Percentiles rank a stretch among this genome's conserved stretches.
phyloP scores from a whole-genome alignment of 345 rosid genomes.

The Psidium friedrichsthalianum region DNA sequence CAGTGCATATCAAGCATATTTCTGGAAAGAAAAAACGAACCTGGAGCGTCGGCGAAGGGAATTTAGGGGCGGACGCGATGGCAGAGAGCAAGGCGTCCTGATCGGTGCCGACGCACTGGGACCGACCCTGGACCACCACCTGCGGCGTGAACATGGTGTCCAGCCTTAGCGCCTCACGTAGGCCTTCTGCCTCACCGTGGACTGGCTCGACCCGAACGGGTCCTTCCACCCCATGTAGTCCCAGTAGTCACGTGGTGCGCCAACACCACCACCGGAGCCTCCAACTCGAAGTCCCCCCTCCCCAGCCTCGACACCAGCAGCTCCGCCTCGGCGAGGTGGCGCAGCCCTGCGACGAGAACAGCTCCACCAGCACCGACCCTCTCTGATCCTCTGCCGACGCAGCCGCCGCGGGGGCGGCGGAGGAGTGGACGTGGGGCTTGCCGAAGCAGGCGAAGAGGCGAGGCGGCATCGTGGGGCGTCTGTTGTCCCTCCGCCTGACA shows the following conservation, averaged over 20 bases:
- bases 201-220: conserved; percentile 61
- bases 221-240: conserved; percentile 94
- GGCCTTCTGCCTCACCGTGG: conserved; percentile 86
- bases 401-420: conserved; percentile 3
- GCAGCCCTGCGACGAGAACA: conserved; percentile 92
- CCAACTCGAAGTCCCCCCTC: conserved; percentile 70
- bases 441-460: conserved; percentile 77
- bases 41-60: conserved; percentile 55
- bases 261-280: conserved; percentile 46
- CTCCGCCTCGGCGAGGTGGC: conserved; percentile 75
- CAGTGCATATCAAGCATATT: background rate
- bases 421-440: conserved; percentile 6
- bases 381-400: conserved; percentile 30
- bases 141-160: conserved; percentile 91
- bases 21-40: conserved; percentile 11
- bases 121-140: conserved; percentile 64
- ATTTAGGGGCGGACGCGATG: conserved; percentile 46
- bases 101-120: conserved; percentile 57
- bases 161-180: conserved; percentile 66
- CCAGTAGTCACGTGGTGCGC: conserved; percentile 82
- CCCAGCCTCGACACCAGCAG: conserved; percentile 74
- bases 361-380: conserved; percentile 65
- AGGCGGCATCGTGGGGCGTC: conserved; percentile 5
- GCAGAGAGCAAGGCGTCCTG: conserved; percentile 45
- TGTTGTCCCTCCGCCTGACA: background rate